Evolutionary conservation across 192 early-diverging fungal species (phyloP).

Genomic region (Coemansia sp.): DNA sequence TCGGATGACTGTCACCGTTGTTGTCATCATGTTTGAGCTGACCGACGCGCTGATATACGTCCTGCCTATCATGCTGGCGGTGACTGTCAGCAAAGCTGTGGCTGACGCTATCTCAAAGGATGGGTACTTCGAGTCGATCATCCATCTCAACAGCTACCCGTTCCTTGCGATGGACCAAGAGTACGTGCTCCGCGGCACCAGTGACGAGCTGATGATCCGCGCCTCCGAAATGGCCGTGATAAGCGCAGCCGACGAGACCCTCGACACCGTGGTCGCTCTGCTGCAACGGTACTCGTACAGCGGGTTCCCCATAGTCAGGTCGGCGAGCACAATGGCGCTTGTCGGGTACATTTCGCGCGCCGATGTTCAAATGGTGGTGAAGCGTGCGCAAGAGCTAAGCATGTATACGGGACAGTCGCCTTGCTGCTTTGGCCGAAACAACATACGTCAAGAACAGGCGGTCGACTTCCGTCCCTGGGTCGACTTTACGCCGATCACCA

Average conservation of each 20-base stretch:
- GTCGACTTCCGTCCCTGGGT: constrained; percentile 70
- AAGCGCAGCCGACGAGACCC: constrained; percentile 48
- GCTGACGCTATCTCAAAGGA: constrained; percentile 55
- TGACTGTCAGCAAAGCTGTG: constrained; percentile 58
- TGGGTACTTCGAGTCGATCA: constrained; percentile 57
- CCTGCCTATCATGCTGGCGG: constrained; percentile 82
- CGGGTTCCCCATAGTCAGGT: constrained; percentile 75
- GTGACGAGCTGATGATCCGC: constrained; percentile 63
- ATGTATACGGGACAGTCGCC: constrained; percentile 31
- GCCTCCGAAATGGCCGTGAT: constrained; percentile 64
- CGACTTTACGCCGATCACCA: constrained; percentile 68
- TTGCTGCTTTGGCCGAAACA: constrained; percentile 25
- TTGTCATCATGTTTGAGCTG: constrained; percentile 99
- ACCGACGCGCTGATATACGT: constrained; percentile 96
- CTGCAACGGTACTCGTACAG: constrained; percentile 54
- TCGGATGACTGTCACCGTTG: constrained; percentile 87
- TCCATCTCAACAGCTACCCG: constrained; percentile 66
- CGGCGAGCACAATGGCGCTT: constrained; percentile 58
- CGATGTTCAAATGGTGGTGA: constrained; percentile 51
- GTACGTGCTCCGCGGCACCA: constrained; percentile 53
- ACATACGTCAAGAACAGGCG: not conserved
- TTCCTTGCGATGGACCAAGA: constrained; percentile 65
- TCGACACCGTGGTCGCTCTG: constrained; percentile 51
- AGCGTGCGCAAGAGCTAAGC: constrained; percentile 17
- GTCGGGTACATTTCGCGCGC: constrained; percentile 71